Percentiles rank a stretch among this genome's conserved stretches.
Conservation (phyloP, 176 grass and related monocot species). For the Hyparrhenia diplandra region DNA sequence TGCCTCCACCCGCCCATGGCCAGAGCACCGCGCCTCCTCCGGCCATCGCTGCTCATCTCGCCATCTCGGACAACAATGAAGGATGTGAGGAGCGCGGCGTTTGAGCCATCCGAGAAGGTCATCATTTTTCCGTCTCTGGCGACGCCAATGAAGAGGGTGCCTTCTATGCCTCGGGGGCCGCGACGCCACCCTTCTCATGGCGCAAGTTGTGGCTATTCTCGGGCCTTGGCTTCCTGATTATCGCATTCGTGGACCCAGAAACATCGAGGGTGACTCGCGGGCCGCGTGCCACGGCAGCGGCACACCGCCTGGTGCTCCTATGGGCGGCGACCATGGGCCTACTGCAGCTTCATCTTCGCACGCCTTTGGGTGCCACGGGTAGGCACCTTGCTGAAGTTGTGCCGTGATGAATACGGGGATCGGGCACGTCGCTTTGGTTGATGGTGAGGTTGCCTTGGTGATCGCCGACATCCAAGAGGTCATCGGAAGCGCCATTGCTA, state of each 20-base stretch:
- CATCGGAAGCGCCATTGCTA: conserved; percentile 84
- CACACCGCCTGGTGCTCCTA: conserved; percentile 67
- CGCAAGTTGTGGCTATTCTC: conserved; percentile 84
- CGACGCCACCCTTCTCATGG: conserved; percentile 65
- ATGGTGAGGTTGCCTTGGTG: conserved; percentile 87
- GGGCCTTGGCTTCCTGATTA: conserved; percentile 85
- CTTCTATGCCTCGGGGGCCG: neutral
- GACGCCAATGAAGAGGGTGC: conserved; percentile 27
- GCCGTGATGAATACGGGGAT: conserved; percentile 73
- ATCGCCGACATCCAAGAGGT: conserved; percentile 95
- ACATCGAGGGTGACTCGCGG: conserved; percentile 90
- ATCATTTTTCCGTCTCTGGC: conserved; percentile 33
- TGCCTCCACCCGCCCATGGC: neutral
- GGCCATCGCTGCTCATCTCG: neutral
- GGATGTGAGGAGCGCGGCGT: conserved; percentile 48
- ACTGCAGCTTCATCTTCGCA: conserved; percentile 67
- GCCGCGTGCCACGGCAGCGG: conserved; percentile 67
- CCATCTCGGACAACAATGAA: conserved; percentile 7
- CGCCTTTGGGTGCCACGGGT: conserved; percentile 74
- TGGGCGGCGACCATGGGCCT: conserved; percentile 81
- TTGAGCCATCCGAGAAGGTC: conserved; percentile 56
- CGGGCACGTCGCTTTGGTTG: conserved; percentile 73
- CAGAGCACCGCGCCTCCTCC: conserved; percentile 49
- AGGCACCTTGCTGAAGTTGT: conserved; percentile 80
- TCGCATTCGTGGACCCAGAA: conserved; percentile 85